These are phyloP conservation scores for Colletotrichum plurivorum DNA, from an alignment of 2,329 filamentous ascomycete species.

Conservation along the genomic window DNA sequence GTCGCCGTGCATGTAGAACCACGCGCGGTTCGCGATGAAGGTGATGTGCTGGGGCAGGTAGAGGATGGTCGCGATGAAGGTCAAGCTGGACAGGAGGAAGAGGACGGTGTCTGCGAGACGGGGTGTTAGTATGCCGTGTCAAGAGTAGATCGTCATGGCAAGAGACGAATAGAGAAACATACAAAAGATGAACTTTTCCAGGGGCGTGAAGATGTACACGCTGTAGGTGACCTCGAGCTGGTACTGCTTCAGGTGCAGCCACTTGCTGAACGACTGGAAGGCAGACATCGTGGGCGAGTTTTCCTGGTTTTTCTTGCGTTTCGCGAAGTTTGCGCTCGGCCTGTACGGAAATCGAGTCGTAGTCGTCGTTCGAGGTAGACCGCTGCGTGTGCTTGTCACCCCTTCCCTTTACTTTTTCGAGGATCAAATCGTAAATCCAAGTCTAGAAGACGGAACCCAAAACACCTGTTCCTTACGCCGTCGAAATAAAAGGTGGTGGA, in stretches of 20 bases:
- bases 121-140: neutral
- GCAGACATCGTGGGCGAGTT: constrained; percentile 47
- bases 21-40: constrained; percentile 85
- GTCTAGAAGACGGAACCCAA: neutral
- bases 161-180: constrained; percentile 54
- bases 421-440: too few species aligned
- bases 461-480: constrained; percentile 4
- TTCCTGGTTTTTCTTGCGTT: neutral
- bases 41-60: constrained; percentile 94
- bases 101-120: constrained; percentile 82
- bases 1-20: constrained; percentile 96
- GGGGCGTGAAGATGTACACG: constrained; percentile 96
- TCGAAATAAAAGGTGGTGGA: neutral
- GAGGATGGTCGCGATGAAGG: constrained; percentile 87
- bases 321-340: constrained; percentile 4
- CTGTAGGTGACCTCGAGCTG: constrained; percentile 98
- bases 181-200: constrained; percentile 99
- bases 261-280: constrained; percentile 76
- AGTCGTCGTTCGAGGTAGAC: neutral
- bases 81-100: constrained; percentile 89
- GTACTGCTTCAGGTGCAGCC: constrained; percentile 95
- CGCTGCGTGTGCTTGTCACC: too few species aligned
- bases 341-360: neutral
- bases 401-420: too few species aligned
- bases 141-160: neutral